phyloP scores from a whole-genome alignment of 371 early-diverging fungal species.

The Mortierella sp. region DNA sequence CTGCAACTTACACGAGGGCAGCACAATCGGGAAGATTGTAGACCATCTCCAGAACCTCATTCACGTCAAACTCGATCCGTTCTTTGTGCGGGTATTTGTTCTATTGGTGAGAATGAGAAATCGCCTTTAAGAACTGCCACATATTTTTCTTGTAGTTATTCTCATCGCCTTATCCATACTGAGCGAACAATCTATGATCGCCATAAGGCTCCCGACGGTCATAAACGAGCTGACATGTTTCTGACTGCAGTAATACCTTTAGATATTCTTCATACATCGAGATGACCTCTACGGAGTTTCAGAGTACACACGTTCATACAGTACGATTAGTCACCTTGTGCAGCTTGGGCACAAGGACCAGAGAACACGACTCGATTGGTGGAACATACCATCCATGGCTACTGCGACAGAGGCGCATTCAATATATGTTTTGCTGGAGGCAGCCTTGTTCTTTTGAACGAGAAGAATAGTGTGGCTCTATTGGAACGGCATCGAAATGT shows the following conservation, averaged over 20 bases:
- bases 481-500: no score
- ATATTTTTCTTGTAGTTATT: background rate
- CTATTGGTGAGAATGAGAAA: conserved; percentile 7
- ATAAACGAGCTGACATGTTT: no score
- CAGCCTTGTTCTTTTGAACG: conserved; percentile 38
- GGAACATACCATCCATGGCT: conserved; percentile 51
- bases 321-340: no score
- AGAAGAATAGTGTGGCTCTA: conserved; percentile 55
- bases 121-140: background rate
- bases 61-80: conserved; percentile 52
- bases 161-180: no score
- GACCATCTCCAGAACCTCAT: conserved; percentile 52
- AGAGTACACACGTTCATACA: background rate
- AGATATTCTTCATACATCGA: conserved; percentile 47
- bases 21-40: conserved; percentile 52
- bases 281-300: conserved; percentile 33
- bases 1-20: conserved; percentile 40
- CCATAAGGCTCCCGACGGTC: no score
- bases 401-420: conserved; percentile 44
- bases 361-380: no score
- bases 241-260: conserved; percentile 34
- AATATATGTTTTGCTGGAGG: conserved; percentile 52
- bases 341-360: no score
- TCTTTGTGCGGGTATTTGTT: conserved; percentile 51
- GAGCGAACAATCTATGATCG: no score